Conservation (phyloP, 441 rosid species). For the Adansonia rubrostipa region DNA sequence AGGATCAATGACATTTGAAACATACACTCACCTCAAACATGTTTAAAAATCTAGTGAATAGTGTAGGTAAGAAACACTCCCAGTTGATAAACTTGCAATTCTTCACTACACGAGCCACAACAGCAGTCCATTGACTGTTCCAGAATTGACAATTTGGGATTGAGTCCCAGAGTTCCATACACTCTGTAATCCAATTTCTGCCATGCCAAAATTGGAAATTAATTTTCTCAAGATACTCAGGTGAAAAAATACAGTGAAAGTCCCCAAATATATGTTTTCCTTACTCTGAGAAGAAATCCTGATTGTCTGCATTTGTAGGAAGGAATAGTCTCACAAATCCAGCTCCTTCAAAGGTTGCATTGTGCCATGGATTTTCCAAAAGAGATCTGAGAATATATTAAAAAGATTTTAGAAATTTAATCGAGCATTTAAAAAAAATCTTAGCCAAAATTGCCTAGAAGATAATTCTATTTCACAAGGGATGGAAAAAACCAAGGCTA, state of each 20-base stretch:
- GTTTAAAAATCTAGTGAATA: conserved; percentile 85
- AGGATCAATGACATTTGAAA: neutral
- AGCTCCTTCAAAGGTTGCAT: conserved; percentile 95
- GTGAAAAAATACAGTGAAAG: conserved; percentile 35
- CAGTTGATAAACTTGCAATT: conserved; percentile 77
- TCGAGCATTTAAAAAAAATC: conserved; percentile 7
- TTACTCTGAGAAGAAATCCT: conserved; percentile 89
- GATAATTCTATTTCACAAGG: neutral
- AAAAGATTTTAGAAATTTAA: neutral
- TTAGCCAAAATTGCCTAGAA: neutral
- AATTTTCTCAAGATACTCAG: conserved; percentile 22
- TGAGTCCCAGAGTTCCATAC: conserved; percentile 85
- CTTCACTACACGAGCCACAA: conserved; percentile 87
- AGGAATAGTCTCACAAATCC: conserved; percentile 96
- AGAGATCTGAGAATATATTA: conserved; percentile 59
- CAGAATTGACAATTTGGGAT: conserved; percentile 98
- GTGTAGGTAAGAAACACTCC: conserved; percentile 79
- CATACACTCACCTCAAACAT: conserved; percentile 92
- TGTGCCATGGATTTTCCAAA: conserved; percentile 99
- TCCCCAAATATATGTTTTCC: conserved; percentile 36
- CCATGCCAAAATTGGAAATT: conserved; percentile 36
- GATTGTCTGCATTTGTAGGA: conserved; percentile 88
- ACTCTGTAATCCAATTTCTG: conserved; percentile 82
- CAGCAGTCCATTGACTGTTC: conserved; percentile 97
- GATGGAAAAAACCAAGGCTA: neutral